These are phyloP conservation scores for Euphorbia tirucalli DNA, from an alignment of 345 rosid species.

Conservation along the genomic window DNA sequence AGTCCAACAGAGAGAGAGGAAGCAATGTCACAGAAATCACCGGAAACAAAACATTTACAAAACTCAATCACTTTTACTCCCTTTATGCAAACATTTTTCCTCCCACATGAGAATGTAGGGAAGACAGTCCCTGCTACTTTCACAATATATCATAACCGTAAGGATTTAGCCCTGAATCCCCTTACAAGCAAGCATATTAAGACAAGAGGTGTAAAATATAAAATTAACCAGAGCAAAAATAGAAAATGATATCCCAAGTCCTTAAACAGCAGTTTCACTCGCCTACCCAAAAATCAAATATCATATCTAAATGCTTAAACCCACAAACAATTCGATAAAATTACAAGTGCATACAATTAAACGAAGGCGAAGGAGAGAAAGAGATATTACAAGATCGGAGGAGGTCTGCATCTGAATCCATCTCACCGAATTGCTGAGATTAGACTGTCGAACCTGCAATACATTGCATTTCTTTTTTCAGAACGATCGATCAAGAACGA, in stretches of 20 bases:
- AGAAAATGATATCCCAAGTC: not conserved
- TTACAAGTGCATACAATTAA: not conserved
- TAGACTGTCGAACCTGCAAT: constrained; percentile 57
- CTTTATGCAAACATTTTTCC: not conserved
- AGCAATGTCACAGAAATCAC: not conserved
- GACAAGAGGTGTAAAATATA: not conserved
- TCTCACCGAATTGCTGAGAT: constrained; percentile 61
- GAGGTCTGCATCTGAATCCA: constrained; percentile 87
- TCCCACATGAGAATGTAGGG: not conserved
- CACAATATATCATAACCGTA: not conserved
- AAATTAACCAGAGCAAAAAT: not conserved
- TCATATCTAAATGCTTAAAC: not conserved
- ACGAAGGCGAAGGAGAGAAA: not conserved
- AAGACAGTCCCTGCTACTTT: not conserved
- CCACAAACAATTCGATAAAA: not conserved
- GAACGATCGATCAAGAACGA: not conserved
- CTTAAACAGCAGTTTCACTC: not conserved
- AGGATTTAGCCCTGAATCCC: not conserved
- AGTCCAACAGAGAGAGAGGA: constrained; percentile 7
- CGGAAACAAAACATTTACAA: not conserved
- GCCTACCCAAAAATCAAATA: not conserved
- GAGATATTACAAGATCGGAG: constrained; percentile 52
- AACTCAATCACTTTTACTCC: not conserved
- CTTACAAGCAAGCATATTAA: not conserved
- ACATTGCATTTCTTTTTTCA: constrained; percentile 5